Percentiles rank a stretch among this genome's conserved stretches.
These are phyloP conservation scores for Rhexocercosporidium sp. DNA, from an alignment of 2,329 filamentous ascomycete genomes.

Conservation along the genomic window DNA sequence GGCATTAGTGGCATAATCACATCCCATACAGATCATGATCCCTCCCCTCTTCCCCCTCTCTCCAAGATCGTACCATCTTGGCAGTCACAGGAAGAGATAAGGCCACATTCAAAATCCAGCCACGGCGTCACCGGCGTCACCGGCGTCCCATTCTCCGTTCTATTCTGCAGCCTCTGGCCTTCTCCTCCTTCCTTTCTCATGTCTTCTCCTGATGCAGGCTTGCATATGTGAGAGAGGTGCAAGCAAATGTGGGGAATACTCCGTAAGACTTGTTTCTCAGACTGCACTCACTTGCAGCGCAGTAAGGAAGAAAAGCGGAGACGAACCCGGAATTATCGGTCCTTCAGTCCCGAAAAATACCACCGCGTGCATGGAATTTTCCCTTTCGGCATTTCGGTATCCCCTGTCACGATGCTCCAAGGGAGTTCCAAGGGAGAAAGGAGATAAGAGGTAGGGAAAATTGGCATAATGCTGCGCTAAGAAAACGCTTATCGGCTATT, in stretches of 20 bases:
- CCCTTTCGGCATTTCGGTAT: background rate
- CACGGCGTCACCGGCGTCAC: conserved; percentile 4
- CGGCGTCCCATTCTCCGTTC: background rate
- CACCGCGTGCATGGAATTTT: background rate
- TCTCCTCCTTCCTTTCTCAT: background rate
- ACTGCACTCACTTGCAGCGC: no score
- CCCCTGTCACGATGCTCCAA: no score
- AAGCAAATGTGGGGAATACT: background rate
- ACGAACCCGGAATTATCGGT: background rate
- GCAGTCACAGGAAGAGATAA: background rate
- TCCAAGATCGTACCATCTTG: conserved; percentile 5
- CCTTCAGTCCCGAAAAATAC: conserved; percentile 6
- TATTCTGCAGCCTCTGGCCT: background rate
- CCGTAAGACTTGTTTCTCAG: background rate
- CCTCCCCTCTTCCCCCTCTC: conserved; percentile 2
- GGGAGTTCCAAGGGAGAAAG: background rate
- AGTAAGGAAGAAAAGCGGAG: background rate
- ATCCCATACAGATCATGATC: background rate
- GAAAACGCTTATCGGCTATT: no score
- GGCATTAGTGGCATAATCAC: conserved; percentile 10
- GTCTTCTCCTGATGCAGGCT: background rate
- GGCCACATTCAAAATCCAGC: background rate
- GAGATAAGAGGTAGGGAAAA: background rate
- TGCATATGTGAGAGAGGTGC: background rate
- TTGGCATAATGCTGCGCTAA: no score